Evolutionary conservation across 345 rosid genomes (phyloP).

Genomic region (Citropsis articulata): DNA sequence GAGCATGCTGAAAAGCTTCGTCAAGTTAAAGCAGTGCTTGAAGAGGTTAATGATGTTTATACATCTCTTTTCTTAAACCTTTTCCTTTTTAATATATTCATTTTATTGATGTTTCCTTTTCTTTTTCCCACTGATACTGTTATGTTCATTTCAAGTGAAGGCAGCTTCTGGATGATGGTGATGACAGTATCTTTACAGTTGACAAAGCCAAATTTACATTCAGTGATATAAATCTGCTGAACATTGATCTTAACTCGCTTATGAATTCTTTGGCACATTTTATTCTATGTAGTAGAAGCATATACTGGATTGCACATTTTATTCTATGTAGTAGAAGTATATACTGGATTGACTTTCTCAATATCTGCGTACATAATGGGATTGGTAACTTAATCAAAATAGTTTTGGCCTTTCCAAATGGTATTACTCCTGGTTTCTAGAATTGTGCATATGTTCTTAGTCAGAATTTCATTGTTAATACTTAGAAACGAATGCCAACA

Average conservation of each 20-base stretch:
- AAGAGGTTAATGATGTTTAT: constrained; percentile 58
- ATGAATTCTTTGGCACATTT: background rate
- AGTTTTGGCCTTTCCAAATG: background rate
- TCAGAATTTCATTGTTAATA: background rate
- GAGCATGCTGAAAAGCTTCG: constrained; percentile 99
- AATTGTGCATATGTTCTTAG: background rate
- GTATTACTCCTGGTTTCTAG: background rate
- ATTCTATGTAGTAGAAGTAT: background rate
- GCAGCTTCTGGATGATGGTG: background rate
- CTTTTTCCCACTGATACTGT: background rate
- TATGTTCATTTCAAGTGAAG: constrained; percentile 4
- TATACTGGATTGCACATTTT: background rate
- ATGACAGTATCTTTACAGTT: background rate
- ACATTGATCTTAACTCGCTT: background rate
- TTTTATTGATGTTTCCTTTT: constrained; percentile 4
- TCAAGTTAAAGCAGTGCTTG: constrained; percentile 97
- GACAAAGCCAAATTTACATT: background rate
- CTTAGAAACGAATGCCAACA: background rate
- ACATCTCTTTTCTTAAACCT: background rate
- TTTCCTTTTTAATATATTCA: background rate
- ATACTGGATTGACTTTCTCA: background rate
- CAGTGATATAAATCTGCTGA: background rate
- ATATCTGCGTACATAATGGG: background rate
- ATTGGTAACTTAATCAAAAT: background rate
- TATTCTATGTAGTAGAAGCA: background rate